Percentiles rank a stretch among this genome's conserved stretches.
phyloP scores from a whole-genome alignment of 305 asterid genomes.

The Striga hermonthica region DNA sequence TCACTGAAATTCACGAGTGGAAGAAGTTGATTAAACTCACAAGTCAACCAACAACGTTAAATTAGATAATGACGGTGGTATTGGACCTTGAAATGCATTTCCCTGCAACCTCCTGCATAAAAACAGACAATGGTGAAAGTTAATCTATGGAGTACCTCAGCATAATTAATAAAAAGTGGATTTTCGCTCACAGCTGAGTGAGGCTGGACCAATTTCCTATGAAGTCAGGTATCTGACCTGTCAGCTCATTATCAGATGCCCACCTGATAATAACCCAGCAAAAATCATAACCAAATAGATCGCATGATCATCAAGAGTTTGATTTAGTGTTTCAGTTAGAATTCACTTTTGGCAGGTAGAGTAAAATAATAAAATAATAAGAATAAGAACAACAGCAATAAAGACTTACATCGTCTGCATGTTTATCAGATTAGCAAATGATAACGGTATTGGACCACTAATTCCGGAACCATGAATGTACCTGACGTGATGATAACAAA shows the following conservation, averaged over 20 bases:
- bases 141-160: no score
- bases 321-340: no score
- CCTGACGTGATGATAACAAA: constrained; percentile 27
- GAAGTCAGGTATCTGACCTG: constrained; percentile 69
- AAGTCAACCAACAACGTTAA: constrained; percentile 56
- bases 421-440: constrained; percentile 43
- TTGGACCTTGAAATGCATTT: constrained; percentile 75
- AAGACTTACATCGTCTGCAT: constrained; percentile 36
- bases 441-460: constrained; percentile 48
- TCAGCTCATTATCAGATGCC: constrained; percentile 46
- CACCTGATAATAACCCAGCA: constrained; percentile 2
- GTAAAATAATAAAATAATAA: neutral
- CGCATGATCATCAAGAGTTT: no score
- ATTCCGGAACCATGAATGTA: constrained; percentile 52
- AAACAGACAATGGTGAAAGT: neutral
- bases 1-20: constrained; percentile 9
- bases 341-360: no score
- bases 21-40: constrained; percentile 39
- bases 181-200: constrained; percentile 33
- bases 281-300: neutral
- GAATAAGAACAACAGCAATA: neutral
- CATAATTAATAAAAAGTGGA: no score
- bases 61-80: constrained; percentile 66
- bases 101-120: constrained; percentile 71
- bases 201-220: constrained; percentile 61